Base-by-base conservation (phyloP, 768 basidiomycete species). In the Strobilomyces echinocephalus region DNA sequence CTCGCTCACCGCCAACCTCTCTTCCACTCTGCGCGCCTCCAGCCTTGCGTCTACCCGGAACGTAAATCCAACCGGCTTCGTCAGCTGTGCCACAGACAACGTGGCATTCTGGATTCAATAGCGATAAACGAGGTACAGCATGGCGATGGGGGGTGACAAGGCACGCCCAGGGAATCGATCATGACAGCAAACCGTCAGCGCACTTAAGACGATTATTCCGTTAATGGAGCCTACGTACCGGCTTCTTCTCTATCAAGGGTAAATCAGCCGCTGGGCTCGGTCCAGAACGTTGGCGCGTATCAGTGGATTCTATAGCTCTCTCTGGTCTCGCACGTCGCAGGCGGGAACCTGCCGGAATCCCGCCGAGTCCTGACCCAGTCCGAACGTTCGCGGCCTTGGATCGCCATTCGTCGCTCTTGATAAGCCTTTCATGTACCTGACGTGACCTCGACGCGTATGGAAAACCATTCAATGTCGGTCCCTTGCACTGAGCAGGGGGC, bases 1-100 rank as follows among this genome's bases (percentile, higher is more conserved):
- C 51, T 68, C 67, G 42, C 64, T 66, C 36, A 53, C 56, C 9
- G 63, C 53, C 49, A 63, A 5, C 53, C 64, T 61, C 39, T 66
- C 68, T 63, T 74, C 72, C 49, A 60, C 61, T 61, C 73, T 78
- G 53, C 81, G 79, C 15, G 72, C 72, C 61, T 78, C 76, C 47
- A 79, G 58, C 54, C 79, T 76, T 34, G 73, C 73, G 35, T 82
- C 79, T 9, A 78, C 64, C 18, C 73, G 73, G 62, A 84, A 83
- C 48, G 73, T 76, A 71, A 83, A 83, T 60, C 70, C 80, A 39
- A 73, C 66, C 51, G 79, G 76, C 58, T 73, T 74, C 48, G 79
- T 81, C 52, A 72, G 62, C 62, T 64, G 70, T 62, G 59, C 57
- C 54, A 64, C 62, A 41, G 62, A 46, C 42, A 56, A 54, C 62